phyloP scores from a whole-genome alignment of 2,329 filamentous ascomycete species.

The Lizonia empirigonia region DNA sequence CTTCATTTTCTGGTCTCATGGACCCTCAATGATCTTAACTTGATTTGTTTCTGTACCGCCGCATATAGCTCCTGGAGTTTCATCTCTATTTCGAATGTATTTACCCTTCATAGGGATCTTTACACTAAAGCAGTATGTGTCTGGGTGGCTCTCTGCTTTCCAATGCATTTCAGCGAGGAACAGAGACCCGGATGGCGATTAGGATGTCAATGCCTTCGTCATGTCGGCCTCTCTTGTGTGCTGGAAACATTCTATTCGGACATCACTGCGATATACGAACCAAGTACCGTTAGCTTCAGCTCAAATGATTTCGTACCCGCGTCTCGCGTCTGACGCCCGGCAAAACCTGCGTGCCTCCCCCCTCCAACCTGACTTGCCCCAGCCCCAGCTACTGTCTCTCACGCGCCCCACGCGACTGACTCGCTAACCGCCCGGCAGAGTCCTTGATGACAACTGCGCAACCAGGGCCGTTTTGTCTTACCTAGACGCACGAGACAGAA shows the following conservation, averaged over 20 bases:
- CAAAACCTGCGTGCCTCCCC: not conserved
- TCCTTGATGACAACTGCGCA: not conserved
- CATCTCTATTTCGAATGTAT: conserved; percentile 39
- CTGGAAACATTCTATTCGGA: conserved; percentile 10
- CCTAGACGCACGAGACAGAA: not conserved
- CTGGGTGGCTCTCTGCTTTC: conserved; percentile 40
- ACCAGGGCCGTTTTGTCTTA: not conserved
- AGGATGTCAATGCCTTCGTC: conserved; percentile 1
- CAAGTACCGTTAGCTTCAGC: conserved; percentile 1
- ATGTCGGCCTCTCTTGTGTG: conserved; percentile 10
- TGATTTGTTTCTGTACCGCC: conserved; percentile 9
- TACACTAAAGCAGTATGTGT: conserved; percentile 33
- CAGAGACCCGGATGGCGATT: conserved; percentile 16
- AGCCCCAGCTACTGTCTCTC: not conserved
- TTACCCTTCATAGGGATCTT: conserved; percentile 36
- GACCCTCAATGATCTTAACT: not conserved
- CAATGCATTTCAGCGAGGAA: conserved; percentile 39
- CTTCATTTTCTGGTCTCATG: not conserved
- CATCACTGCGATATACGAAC: conserved; percentile 9
- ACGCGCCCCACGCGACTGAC: conserved; percentile 2
- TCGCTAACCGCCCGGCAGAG: conserved; percentile 5
- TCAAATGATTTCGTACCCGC: not conserved
- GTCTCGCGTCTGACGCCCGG: not conserved
- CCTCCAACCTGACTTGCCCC: not conserved
- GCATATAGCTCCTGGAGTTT: conserved; percentile 14